phyloP scores from a whole-genome alignment of 305 asterid species.

The Ilex paraguariensis region DNA sequence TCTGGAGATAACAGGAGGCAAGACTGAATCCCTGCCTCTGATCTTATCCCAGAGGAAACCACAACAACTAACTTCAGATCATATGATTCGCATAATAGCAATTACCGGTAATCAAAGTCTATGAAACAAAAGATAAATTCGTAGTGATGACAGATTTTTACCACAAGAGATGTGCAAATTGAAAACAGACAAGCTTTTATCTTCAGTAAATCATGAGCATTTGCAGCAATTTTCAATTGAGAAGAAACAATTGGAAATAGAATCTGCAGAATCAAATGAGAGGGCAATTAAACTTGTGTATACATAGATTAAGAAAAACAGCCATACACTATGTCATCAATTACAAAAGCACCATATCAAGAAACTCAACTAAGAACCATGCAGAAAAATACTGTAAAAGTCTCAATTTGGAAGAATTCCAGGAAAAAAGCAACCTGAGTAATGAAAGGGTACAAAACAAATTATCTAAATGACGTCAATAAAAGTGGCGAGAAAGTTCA shows the following conservation, averaged over 20 bases:
- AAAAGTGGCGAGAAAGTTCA: too few species aligned
- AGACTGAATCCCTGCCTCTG: conserved; percentile 47
- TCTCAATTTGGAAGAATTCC: too few species aligned
- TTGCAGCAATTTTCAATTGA: conserved; percentile 54
- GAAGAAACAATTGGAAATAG: conserved; percentile 65
- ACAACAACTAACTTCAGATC: too few species aligned
- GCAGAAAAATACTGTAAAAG: too few species aligned
- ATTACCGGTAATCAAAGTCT: too few species aligned
- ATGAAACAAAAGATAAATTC: too few species aligned
- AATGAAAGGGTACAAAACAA: too few species aligned
- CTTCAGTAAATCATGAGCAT: conserved; percentile 43
- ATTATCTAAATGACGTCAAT: too few species aligned
- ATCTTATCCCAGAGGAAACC: conserved; percentile 23
- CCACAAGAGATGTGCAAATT: conserved; percentile 79
- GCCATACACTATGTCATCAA: not conserved
- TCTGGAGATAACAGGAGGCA: conserved; percentile 42
- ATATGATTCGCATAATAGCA: too few species aligned
- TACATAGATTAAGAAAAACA: conserved; percentile 5
- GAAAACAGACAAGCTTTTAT: conserved; percentile 79
- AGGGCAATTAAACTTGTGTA: conserved; percentile 9
- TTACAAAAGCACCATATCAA: not conserved
- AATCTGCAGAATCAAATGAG: conserved; percentile 47
- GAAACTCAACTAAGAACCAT: not conserved
- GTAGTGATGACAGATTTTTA: conserved; percentile 15
- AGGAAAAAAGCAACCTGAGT: too few species aligned